Evolutionary conservation across 2,329 filamentous ascomycete genomes (phyloP).

Genomic region (Xylariaceae sp.): DNA sequence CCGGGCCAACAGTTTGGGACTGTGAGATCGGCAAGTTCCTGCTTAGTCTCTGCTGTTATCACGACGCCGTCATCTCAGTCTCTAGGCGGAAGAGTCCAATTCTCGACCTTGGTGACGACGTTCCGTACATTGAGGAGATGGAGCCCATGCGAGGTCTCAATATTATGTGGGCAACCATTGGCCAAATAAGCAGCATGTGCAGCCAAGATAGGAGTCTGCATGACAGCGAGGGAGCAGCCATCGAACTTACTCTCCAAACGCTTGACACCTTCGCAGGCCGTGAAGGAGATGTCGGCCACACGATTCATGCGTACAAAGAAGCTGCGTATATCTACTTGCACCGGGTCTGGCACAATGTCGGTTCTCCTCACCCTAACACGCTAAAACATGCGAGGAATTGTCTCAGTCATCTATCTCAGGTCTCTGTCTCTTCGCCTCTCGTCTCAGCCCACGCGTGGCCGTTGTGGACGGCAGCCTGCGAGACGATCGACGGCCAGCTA

Average conservation of each 20-base stretch:
- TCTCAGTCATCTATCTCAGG: slow-evolving; percentile 36
- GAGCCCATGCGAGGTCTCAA: slow-evolving; percentile 10
- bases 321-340: slow-evolving; percentile 43
- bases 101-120: slow-evolving; percentile 28
- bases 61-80: slow-evolving; percentile 43
- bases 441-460: slow-evolving; percentile 43
- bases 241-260: slow-evolving; percentile 9
- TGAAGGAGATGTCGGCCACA: slow-evolving; percentile 35
- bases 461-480: slow-evolving; percentile 43
- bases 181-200: slow-evolving; percentile 24
- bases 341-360: slow-evolving; percentile 39
- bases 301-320: slow-evolving; percentile 41
- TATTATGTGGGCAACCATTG: slow-evolving; percentile 18
- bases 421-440: slow-evolving; percentile 39
- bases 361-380: slow-evolving; percentile 30
- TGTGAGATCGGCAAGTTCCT: slow-evolving; percentile 38
- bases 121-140: slow-evolving; percentile 28
- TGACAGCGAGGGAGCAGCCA: slow-evolving; percentile 14
- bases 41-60: slow-evolving; percentile 41
- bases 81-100: slow-evolving; percentile 37
- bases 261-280: not conserved
- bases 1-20: slow-evolving; percentile 24
- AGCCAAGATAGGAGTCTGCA: slow-evolving; percentile 4
- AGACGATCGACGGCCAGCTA: slow-evolving; percentile 35
- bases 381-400: slow-evolving; percentile 36